A percentile compares a stretch with the other conserved stretches of the same genome.
Evolutionary conservation across 148 eudicot species (phyloP).

Genomic region (Vaccinium vitisidaea): DNA sequence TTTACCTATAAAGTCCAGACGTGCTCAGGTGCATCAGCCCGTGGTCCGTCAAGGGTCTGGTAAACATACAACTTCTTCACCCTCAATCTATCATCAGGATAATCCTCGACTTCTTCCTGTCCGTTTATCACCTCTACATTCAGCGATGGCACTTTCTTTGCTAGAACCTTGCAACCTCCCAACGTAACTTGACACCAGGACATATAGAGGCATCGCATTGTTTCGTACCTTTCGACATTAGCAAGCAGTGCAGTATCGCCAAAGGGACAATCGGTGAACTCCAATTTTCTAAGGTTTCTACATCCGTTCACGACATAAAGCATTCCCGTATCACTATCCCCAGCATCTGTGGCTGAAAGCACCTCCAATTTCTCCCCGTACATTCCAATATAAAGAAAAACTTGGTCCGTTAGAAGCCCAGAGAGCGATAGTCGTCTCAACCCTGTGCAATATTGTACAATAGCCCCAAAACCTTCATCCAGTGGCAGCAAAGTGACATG

Average conservation of each 20-base stretch:
- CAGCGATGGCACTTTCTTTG: not conserved
- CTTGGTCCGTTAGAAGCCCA: conserved; percentile 1
- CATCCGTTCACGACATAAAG: not conserved
- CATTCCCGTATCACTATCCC: conserved; percentile 1
- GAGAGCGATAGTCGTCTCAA: not conserved
- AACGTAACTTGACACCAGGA: not conserved
- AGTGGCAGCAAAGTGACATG: conserved; percentile 59
- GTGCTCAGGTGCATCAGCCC: not conserved
- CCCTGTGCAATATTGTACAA: conserved; percentile 65
- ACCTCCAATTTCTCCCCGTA: conserved; percentile 1
- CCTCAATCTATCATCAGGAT: not conserved
- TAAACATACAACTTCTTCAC: conserved; percentile 2
- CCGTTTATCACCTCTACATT: not conserved
- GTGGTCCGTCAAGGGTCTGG: not conserved
- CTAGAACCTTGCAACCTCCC: conserved; percentile 6
- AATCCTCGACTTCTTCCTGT: not conserved
- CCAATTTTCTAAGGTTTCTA: not conserved
- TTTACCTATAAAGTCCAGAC: not conserved
- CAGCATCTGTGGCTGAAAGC: not conserved
- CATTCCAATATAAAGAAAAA: conserved; percentile 1
- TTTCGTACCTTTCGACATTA: not conserved
- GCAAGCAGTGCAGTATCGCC: not conserved
- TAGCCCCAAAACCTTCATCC: conserved; percentile 83
- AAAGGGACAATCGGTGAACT: not conserved
- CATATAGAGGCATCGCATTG: not conserved